phyloP scores from a whole-genome alignment of 1,284 basidiomycete genomes.

The Ustilago esculenta region DNA sequence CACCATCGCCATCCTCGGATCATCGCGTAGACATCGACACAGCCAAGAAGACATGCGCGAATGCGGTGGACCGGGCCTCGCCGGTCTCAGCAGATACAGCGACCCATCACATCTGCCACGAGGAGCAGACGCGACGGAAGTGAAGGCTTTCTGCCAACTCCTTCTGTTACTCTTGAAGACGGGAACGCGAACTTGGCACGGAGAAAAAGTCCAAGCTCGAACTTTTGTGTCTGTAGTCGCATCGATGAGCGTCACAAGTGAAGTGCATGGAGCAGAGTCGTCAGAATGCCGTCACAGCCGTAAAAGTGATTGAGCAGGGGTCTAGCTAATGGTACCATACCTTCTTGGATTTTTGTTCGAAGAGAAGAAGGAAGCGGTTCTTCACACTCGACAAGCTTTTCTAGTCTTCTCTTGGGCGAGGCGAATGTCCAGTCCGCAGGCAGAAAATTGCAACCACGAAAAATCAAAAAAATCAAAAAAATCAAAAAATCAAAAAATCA shows the following conservation, averaged over 20 bases:
- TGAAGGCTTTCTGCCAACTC: slow-evolving; percentile 23
- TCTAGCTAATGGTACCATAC: slow-evolving; percentile 22
- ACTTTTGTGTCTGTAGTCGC: slow-evolving; percentile 50
- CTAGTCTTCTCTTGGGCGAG: slow-evolving; percentile 1
- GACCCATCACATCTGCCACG: slow-evolving; percentile 37
- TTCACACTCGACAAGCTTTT: slow-evolving; percentile 9
- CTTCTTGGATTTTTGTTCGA: slow-evolving; percentile 58
- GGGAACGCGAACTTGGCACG: slow-evolving; percentile 59
- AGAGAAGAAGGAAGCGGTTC: slow-evolving; percentile 37
- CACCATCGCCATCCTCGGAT: slow-evolving; percentile 46
- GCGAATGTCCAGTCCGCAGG: no score
- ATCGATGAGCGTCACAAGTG: background rate
- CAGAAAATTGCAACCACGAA: background rate
- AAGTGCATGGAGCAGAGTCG: background rate
- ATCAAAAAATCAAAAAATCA: no score
- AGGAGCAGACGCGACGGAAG: slow-evolving; percentile 37
- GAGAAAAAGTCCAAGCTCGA: slow-evolving; percentile 53
- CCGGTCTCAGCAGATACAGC: slow-evolving; percentile 42
- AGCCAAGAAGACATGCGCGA: no score
- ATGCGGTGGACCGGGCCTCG: slow-evolving; percentile 40
- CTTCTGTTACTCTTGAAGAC: slow-evolving; percentile 53
- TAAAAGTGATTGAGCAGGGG: background rate
- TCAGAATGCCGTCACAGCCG: background rate
- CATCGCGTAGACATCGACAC: slow-evolving; percentile 24
- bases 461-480: slow-evolving; percentile 2